Evolutionary conservation across 257 asterid genomes (phyloP).

Genomic region (Mentha longifolia): DNA sequence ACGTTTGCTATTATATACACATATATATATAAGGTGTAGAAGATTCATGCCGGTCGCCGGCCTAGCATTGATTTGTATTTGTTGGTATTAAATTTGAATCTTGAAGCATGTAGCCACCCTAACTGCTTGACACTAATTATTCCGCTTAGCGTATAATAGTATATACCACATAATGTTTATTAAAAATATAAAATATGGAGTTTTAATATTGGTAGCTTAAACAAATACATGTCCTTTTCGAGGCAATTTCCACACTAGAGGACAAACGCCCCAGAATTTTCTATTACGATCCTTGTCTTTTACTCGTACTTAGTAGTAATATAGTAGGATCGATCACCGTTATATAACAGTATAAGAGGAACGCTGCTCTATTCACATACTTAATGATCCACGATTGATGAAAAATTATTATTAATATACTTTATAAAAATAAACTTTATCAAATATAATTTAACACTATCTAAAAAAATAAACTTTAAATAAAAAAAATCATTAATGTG

Average conservation of each 20-base stretch:
- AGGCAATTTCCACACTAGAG: conserved; percentile 39
- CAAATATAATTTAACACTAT: too few species aligned
- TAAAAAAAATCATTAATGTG: too few species aligned
- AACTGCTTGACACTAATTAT: conserved; percentile 36
- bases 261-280: conserved; percentile 19
- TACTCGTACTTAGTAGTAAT: too few species aligned
- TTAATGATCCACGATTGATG: too few species aligned
- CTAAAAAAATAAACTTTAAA: too few species aligned
- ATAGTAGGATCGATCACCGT: too few species aligned
- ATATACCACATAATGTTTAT: background rate
- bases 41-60: conserved; percentile 46
- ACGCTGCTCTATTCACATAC: too few species aligned
- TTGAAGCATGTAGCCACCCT: conserved; percentile 44
- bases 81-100: conserved; percentile 8
- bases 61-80: conserved; percentile 31
- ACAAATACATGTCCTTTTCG: conserved; percentile 33
- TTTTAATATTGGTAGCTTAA: conserved; percentile 27
- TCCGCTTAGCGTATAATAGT: background rate
- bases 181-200: background rate
- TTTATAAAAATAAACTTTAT: too few species aligned
- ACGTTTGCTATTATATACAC: background rate
- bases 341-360: too few species aligned
- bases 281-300: background rate
- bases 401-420: too few species aligned
- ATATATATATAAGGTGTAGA: background rate